Evolutionary conservation across 352 stramenopile species (phyloP), one percentile per base, ranked within the genome.

Genomic region (Pythium coloratum): DNA sequence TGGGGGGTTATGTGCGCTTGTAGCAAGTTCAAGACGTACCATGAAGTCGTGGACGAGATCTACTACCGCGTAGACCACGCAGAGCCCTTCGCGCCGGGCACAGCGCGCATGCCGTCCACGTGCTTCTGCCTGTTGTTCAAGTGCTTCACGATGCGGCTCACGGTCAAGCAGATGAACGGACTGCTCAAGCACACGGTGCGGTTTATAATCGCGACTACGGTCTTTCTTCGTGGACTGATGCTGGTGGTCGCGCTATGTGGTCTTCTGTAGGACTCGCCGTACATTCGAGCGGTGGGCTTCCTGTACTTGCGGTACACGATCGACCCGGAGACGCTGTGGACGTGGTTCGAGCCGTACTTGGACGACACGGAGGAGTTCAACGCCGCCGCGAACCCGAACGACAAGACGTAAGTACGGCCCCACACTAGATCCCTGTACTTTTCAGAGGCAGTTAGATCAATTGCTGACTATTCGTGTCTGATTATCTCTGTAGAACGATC

Each of bases 91-190:
- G 92, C 95, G 26, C 80, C 90, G 5, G 96, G 94, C 62, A 97
- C 87, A 13, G 86, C 82, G 16, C 81, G 93, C 46, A 94, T 96
- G 54, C 96, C 97, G 38, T 99, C 94, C 6, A 97, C 88, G 9
- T 97, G 95, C 46, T 99, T 99, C 79, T 99, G 97, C 72, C 75
- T 99, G 49, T 77, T 99, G 55, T 86, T 99, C 56, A 98, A 98
- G 72, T 95, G 98, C 50, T 98, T 99, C 64, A 92, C 97, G 14
- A 96, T 99, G 76, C 91, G 96, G 1, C 85, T 98, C 54, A 99
- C 96, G 10, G 80, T 91, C 61, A 98, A 98, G 68, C 97, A 99
- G 79, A 98, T 99, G 93, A 87, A 94, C 50, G 84, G 96, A 0
- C 73, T 99, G 59, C 82, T 99, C 61, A 87, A 97, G 34, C 90